Base-by-base conservation (phyloP, 208 protist genomes). In the Leishmania major region DNA sequence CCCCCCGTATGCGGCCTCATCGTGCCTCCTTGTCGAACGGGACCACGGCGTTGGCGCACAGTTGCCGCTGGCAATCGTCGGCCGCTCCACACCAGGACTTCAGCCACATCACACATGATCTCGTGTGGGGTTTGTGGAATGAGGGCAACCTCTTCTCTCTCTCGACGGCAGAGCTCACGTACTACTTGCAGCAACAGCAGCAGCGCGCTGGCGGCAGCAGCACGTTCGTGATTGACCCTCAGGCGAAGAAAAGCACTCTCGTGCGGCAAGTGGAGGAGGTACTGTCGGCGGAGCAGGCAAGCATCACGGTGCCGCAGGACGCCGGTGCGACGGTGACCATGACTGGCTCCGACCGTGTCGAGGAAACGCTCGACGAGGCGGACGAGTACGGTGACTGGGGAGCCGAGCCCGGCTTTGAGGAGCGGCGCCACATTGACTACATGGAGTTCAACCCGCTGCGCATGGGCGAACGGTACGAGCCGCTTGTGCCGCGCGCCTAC, bases 351-450 rank as follows among this genome's bases (percentile, higher is more conserved):
- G 93, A 95, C 79, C 87, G 91, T 60, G 86, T 89, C 1, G 92
- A 96, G 69, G 95, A 97, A 72, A 88, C 90, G 17, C 87, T 98
- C 22, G 94, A 98, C 51, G 94, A 97, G 80, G 93, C 95, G 15
- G 95, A 98, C 75, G 95, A 96, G 83, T 98, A 98, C 78, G 95
- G 95, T n/a, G 95, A 98, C 82, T 98, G 95, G 95, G 95, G 95
- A 22, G 91, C 88, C 13, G 94, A 97, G 84, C 94, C 93, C 1
- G 92, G 92, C 72, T 97, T 97, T 82, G 94, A 98, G 78, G 76
- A 94, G 79, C 76, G 89, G 3, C 87, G 91, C 0, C 80, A 89
- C 62, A 85, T 96, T 31, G 94, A 97, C 82, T 97, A 92, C 84
- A 91, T 98, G 86, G 93, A 96, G 81, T 83, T 95, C 62, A 91